Evolutionary conservation across 768 basidiomycete species (phyloP), one percentile per base, ranked within the genome.

Genomic region (Trichaptum fuscoviolaceum): DNA sequence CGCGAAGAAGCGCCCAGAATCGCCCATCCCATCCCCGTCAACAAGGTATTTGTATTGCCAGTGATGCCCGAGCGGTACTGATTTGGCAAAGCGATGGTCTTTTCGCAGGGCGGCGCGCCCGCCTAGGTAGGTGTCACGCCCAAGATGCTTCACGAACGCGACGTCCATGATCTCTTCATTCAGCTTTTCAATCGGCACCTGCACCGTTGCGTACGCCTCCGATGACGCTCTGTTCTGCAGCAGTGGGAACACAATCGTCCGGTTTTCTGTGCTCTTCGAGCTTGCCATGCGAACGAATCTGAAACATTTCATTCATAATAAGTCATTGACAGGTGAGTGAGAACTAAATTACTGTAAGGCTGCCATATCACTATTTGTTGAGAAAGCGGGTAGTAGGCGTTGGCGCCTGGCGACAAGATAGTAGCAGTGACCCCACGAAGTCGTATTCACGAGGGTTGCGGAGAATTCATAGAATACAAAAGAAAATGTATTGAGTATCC

Each of bases 11-110:
- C 94, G 83, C 2, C 90, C 96, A 26, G 91, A 94, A 76, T 98
- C 98, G 23, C 92, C 90, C 92, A 95, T 96, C 18, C 96, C 96
- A 72, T 97, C 96, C 65, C 98, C 77, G 76, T 98, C 96, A 68
- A 96, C 77, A 35, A 96, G 82, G 72, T 96, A 94, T 79, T 97
- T 96, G 81, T 95, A 93, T 67, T 88, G 81, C 96, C 96, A 99
- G 72, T 95, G 90, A 65, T 87, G 83, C 6, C 93, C 93, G 0
- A 99, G 80, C 2, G 90, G 89, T 0, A 92, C 93, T 0, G 91
- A 81, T 64, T 91, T 86, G 10, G 83, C 85, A 70, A 92, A 89
- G 34, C 91, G 84, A 73, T 92, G 88, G 36, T 83, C 80, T 67
- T 80, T 76, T 68, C 85, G 79, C 71, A 97, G 78, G 20, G 85